Base-by-base conservation (phyloP, 1,284 basidiomycete genomes). In the Sporisorium scitamineum region DNA sequence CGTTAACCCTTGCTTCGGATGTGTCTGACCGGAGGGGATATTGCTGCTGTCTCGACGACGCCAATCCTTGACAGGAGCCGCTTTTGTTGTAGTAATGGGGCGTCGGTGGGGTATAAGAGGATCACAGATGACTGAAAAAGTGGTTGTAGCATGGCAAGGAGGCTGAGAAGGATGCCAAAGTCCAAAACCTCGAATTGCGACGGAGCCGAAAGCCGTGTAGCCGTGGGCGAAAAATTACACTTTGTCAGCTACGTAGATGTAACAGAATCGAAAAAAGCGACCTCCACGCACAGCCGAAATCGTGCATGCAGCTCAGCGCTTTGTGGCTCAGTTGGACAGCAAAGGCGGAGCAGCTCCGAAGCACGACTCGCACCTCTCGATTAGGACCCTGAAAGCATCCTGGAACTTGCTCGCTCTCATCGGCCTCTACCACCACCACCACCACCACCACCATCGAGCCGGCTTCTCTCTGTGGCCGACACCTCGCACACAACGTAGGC, bases 141-240 rank as follows among this genome's bases (percentile, higher is more conserved):
- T n/a, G n/a, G n/a, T n/a, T n/a, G n/a, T n/a, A n/a, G n/a, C n/a
- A n/a, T n/a, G n/a, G n/a, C n/a, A n/a, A n/a, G n/a, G n/a, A n/a
- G n/a, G n/a, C n/a, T n/a, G n/a, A n/a, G 24, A 27, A 39, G 37
- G 20, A 37, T 27, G 16, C 20, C 26, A 9, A 27, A 54, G 2
- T n/a, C 37, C 22, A 41, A 48, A 39, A 58, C 44, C 55, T 48
- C 44, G 44, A 59, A 59, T 26, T 34, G 63, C 52, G 41, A 41
- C 56, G 51, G 56, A 65, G 27, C 55, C 55, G 55, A 47, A 16
- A 24, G 11, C 26, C 11, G n/a, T n/a, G n/a, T 27, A n/a, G 22
- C 16, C 34, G 52, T 53, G 4, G 22, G 42, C 31, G 10, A 24
- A 4, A 16, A 24, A 7, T 20, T 9, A 11, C 20, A 4, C 0